Base-by-base conservation (phyloP, 192 early-diverging fungal species). In the Dimargaris verticillata region DNA sequence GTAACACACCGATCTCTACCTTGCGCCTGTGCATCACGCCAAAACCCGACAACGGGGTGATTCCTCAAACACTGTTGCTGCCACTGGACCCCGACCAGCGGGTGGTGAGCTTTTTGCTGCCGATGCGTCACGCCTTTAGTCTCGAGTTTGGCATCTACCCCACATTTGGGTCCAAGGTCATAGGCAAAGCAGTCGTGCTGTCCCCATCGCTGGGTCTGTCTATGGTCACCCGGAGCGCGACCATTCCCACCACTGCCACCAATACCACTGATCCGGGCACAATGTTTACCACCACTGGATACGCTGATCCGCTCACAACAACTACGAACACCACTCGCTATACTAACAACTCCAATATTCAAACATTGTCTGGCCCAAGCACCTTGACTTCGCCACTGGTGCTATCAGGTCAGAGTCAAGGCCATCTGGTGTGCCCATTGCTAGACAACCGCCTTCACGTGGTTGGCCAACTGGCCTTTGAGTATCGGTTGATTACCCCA, bases 71-170 rank as follows among this genome's bases (percentile, higher is more conserved):
- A 42, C 82, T 94, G 14, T 90, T 92, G 67, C 76, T 96, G 47
- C 93, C 92, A 13, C 74, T 89, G 41, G 88, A 85, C 38, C 87
- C 93, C 1, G 48, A 89, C 28, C 69, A 74, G 22, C 85, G 87
- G 25, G 79, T 85, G 2, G 91, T 89, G 68, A 84, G 79, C 9
- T 99, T 92, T 73, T 83, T 89, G 57, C 82, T 92, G 0, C 87
- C 88, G 55, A 74, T 83, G 48, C 62, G 82, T 12, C 72, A 75
- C n/a, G 71, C 82, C 33, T 89, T 92, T 65, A 80, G 82, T 14
- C 68, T 99, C n/a, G 90, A 95, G 63, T 93, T 99, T 72, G 85
- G 91, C 58, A 86, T 99, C 26, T 94, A 81, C 66, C 93, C 95
- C n/a, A 88, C 91, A 14, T 99, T 96, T 81, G 94, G 96, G 5